Conservation (phyloP, 768 basidiomycete genomes). For the Porphyrellus cyaneotinctus region DNA sequence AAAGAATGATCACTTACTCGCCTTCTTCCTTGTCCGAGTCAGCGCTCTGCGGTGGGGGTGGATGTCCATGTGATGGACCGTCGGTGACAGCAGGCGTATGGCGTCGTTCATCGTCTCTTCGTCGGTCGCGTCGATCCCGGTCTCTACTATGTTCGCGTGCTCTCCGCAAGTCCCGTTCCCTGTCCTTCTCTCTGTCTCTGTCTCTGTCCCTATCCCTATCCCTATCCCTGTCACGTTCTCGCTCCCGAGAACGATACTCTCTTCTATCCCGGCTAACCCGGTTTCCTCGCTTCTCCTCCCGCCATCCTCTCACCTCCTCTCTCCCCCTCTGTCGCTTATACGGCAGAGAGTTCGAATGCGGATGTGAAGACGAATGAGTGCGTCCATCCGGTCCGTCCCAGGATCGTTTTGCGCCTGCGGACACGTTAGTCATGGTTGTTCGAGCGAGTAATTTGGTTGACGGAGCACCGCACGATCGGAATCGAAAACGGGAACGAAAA, state of each 20-base stretch:
- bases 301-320: conserved; percentile 61
- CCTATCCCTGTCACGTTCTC: conserved; percentile 35
- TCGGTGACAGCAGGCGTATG: conserved; percentile 15
- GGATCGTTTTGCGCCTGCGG: conserved; percentile 80
- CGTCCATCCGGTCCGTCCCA: conserved; percentile 53
- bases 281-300: conserved; percentile 47
- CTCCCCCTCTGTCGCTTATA: conserved; percentile 54
- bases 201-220: conserved; percentile 36
- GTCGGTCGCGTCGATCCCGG: conserved; percentile 28
- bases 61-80: conserved; percentile 21
- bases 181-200: conserved; percentile 33
- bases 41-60: conserved; percentile 17
- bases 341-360: conserved; percentile 2
- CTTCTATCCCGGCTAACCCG: conserved; percentile 38
- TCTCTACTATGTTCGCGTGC: conserved; percentile 27
- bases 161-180: conserved; percentile 37
- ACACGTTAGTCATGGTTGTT: conserved; percentile 68
- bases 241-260: conserved; percentile 34
- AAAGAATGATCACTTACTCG: conserved; percentile 65
- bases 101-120: conserved; percentile 31
- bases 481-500: conserved; percentile 9
- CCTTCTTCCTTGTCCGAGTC: conserved; percentile 82
- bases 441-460: conserved; percentile 50
- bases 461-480: conserved; percentile 76
- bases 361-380: conserved; percentile 13